Evolutionary conservation across 164 flowering plant genomes (phyloP), one percentile per base, ranked within the genome.

Genomic region (Piper betle): DNA sequence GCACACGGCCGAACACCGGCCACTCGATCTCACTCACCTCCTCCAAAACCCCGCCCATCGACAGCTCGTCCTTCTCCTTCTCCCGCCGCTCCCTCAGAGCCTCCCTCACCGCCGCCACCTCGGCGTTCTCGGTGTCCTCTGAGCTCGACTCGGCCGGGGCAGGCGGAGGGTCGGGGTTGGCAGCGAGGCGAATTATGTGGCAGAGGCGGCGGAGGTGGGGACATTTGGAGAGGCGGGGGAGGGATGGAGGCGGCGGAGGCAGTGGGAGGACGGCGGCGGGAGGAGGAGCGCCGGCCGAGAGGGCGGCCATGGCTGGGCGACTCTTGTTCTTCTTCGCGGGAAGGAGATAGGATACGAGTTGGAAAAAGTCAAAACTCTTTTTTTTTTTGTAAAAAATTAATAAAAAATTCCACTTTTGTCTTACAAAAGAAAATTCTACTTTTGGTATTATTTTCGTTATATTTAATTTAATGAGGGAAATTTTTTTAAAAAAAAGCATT

Each of bases 11-110:
- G 54, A 87, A 87, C 16, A 66, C 78, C 7, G 96, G 96, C 89
- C 91, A 87, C 79, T 85, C 89, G 59, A 87, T 87, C 74, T 82
- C 78, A 62, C 77, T 69, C 15, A 85, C 68, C 80, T 87, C 96
- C 74, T 82, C 86, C 60, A 59, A 66, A 38, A 87, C 96, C 16
- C 91, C 96, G 37, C 75, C 71, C 74, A 53, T 62, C 3, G 50
- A 43, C 40, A 78, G 58, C 42, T 64, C 76, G 3, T 54, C 77
- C 39, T 42, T 58, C 67, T 70, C 66, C 50, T 43, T 42, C 53
- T 55, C 46, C 6, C 46, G n/a, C 39, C 63, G 65, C 75, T 79
- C 76, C 74, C 70, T 60, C 25, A 40, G 52, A 37, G 18, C 61
- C 37, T 46, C 63, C 40, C 43, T 55, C 4, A 55, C 42, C 33